phyloP scores from a whole-genome alignment of 164 flowering plant genomes.

The Dillenia turbinata region DNA sequence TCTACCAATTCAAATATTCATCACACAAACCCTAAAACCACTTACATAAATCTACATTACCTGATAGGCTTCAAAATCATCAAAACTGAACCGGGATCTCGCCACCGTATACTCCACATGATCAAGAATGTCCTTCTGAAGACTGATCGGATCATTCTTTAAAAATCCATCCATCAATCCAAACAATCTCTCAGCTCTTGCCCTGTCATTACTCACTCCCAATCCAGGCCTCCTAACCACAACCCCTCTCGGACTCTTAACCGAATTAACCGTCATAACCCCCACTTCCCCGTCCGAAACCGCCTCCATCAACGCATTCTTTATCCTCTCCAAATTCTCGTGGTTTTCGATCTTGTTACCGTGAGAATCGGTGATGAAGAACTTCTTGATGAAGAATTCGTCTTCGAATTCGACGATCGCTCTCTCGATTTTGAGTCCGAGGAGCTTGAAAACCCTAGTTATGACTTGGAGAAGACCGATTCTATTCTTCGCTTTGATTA shows the following conservation, averaged over 20 bases:
- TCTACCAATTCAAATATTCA: too few relatives aligned
- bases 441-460: slow-evolving; percentile 44
- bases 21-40: neutral
- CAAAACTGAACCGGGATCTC: slow-evolving; percentile 49
- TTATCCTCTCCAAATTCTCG: slow-evolving; percentile 32
- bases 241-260: slow-evolving; percentile 21
- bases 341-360: slow-evolving; percentile 38
- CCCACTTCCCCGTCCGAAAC: slow-evolving; percentile 15
- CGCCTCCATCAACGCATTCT: slow-evolving; percentile 44
- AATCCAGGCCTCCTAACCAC: slow-evolving; percentile 36
- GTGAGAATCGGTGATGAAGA: slow-evolving; percentile 39
- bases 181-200: slow-evolving; percentile 50
- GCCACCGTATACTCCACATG: slow-evolving; percentile 62
- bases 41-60: slow-evolving; percentile 19
- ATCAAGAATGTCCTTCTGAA: slow-evolving; percentile 50
- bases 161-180: slow-evolving; percentile 48
- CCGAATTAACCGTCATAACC: neutral
- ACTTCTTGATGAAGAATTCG: slow-evolving; percentile 37
- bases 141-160: slow-evolving; percentile 44
- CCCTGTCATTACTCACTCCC: slow-evolving; percentile 10
- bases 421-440: slow-evolving; percentile 38
- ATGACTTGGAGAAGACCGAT: slow-evolving; percentile 51
- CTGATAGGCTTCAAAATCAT: slow-evolving; percentile 70
- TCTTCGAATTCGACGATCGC: slow-evolving; percentile 41
- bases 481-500: slow-evolving; percentile 33